Evolutionary conservation across 768 basidiomycete species (phyloP), one percentile per base, ranked within the genome.

Genomic region (Dioszegia hungarica): DNA sequence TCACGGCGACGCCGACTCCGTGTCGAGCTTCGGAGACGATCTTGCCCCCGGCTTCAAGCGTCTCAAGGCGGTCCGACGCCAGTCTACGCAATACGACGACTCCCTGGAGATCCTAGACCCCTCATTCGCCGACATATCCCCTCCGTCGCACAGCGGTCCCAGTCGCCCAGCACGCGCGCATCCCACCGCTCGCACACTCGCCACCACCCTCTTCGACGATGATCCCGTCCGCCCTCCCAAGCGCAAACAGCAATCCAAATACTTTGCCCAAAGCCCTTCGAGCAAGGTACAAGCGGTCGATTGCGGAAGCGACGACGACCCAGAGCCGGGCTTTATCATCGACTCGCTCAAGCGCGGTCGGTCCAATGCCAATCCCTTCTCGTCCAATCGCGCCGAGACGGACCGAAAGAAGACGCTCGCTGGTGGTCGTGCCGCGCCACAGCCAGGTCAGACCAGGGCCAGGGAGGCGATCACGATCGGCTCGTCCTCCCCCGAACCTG

Each of bases 291-390:
- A 31, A 9, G 12, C 47, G 17, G 28, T 22, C 37, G 11, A 5
- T 20, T 39, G 12, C 20, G 19, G n/a, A 15, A n/a, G n/a, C 11
- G 34, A 38, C 5, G 19, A 22, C 25, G 34, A 28, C 20, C 17
- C 5, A 8, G 47, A 34, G 5, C 17, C 20, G 34, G 36, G 27
- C 3, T 8, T 24, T 24, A 22, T 11, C 36, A 22, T 22, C 11
- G 40, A 37, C 48, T 38, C 46, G 22, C 20, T 25, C 11, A 66
- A 66, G 33, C 25, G 58, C 29, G 62, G 64, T 49, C 50, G 51
- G 34, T 54, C 59, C n/a, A 66, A 66, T 39, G 61, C 64, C 14
- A 66, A 66, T 39, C 64, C 64, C 14, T 66, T 66, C 28, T 20
- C 31, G 15, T 60, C 59, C 11, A 62, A 47, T 5, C 40, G 53